phyloP scores from a whole-genome alignment of 2,329 filamentous ascomycete genomes.

The Apiospora aurea region DNA sequence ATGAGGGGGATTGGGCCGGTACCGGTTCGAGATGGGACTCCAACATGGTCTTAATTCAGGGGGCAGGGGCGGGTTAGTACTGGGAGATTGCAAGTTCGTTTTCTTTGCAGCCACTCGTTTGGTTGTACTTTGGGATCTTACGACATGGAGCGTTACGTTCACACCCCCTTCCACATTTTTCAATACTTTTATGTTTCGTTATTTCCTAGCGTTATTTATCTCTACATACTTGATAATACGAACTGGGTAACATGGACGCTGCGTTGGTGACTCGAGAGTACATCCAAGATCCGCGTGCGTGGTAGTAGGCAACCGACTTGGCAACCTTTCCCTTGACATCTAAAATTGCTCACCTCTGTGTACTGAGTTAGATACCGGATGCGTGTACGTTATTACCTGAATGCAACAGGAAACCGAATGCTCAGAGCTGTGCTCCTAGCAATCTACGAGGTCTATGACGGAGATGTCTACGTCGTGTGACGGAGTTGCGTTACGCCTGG shows the following conservation, averaged over 20 bases:
- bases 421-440: not conserved
- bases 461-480: not conserved
- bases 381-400: too few relatives aligned
- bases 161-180: not conserved
- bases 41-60: not conserved
- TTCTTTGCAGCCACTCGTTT: not conserved
- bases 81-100: not conserved
- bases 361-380: not conserved
- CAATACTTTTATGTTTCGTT: not conserved
- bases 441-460: rapidly evolving
- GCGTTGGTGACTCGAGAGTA: not conserved
- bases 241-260: not conserved
- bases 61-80: not conserved
- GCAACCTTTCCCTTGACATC: not conserved
- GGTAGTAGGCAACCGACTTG: not conserved
- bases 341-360: not conserved
- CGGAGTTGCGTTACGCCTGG: not conserved
- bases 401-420: too few relatives aligned
- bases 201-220: not conserved
- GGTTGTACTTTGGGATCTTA: not conserved
- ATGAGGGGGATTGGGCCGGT: not conserved
- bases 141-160: not conserved
- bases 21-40: not conserved
- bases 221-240: not conserved
- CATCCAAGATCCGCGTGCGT: not conserved